Conservation (phyloP, 495 filamentous ascomycete genomes). For the Penicillium canescens region DNA sequence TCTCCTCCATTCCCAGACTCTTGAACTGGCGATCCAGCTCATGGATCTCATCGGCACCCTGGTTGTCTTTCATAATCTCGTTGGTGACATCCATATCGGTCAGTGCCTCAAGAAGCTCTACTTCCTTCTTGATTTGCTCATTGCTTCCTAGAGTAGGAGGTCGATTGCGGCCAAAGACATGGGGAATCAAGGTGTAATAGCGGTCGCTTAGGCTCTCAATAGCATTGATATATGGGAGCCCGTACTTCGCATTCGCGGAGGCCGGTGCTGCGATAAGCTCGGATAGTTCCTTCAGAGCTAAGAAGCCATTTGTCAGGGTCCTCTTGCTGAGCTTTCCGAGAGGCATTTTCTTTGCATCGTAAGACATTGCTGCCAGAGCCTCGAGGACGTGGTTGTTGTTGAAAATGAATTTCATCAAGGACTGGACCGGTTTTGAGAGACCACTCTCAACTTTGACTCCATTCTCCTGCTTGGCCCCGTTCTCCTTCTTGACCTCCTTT, state of each 20-base stretch:
- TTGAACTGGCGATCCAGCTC: conserved; percentile 69
- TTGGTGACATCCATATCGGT: conserved; percentile 81
- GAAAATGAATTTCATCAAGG: conserved; percentile 80
- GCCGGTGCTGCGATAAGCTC: conserved; percentile 55
- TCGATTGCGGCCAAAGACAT: conserved; percentile 71
- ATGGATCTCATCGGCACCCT: conserved; percentile 53
- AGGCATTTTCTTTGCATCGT: conserved; percentile 76
- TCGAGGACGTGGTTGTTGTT: conserved; percentile 67
- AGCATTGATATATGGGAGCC: conserved; percentile 31
- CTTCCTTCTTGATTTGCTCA: conserved; percentile 64
- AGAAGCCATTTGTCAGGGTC: conserved; percentile 70
- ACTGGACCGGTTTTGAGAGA: conserved; percentile 59
- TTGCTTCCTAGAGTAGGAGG: conserved; percentile 63
- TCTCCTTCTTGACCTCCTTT: conserved; percentile 27
- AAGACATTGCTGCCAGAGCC: conserved; percentile 67
- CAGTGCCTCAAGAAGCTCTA: conserved; percentile 74
- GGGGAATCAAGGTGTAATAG: conserved; percentile 82
- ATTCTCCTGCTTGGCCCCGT: conserved; percentile 27
- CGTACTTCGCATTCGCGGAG: conserved; percentile 49
- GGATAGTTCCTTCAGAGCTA: conserved; percentile 71
- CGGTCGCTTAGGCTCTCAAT: conserved; percentile 65
- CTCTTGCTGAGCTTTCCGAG: conserved; percentile 79
- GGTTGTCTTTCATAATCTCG: conserved; percentile 69
- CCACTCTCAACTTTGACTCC: conserved; percentile 44
- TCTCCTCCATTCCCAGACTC: conserved; percentile 70